These are phyloP conservation scores for Agaricus blazei DNA, from an alignment of 768 basidiomycete species.

Conservation along the genomic window DNA sequence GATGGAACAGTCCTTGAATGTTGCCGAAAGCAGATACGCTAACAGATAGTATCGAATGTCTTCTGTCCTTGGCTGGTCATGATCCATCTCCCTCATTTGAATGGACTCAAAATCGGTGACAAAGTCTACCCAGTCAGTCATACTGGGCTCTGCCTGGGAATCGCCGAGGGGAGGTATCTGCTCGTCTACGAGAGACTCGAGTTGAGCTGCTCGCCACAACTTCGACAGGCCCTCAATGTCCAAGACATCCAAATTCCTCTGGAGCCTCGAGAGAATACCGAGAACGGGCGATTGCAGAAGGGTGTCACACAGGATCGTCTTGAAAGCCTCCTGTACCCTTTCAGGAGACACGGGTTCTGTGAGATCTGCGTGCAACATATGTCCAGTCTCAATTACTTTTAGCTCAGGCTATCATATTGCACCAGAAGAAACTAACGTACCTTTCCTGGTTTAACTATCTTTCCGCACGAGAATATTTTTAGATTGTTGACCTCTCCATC, in stretches of 20 bases:
- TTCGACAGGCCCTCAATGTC: slow-evolving; percentile 79
- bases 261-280: slow-evolving; percentile 49
- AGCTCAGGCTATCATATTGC: background rate
- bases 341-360: slow-evolving; percentile 11
- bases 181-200: slow-evolving; percentile 14
- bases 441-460: slow-evolving; percentile 49
- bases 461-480: slow-evolving; percentile 70
- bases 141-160: slow-evolving; percentile 43
- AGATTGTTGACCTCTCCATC: slow-evolving; percentile 75
- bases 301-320: slow-evolving; percentile 39
- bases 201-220: slow-evolving; percentile 32
- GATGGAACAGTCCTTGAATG: slow-evolving; percentile 94
- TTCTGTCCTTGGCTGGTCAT: slow-evolving; percentile 31
- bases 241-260: slow-evolving; percentile 72
- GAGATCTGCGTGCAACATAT: slow-evolving; percentile 20
- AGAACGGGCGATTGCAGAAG: slow-evolving; percentile 52
- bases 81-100: slow-evolving; percentile 24
- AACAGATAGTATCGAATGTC: slow-evolving; percentile 60
- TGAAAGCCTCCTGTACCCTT: slow-evolving; percentile 46
- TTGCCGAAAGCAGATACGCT: slow-evolving; percentile 83
- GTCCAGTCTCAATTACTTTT: slow-evolving; percentile 18
- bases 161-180: slow-evolving; percentile 25
- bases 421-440: slow-evolving; percentile 26
- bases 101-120: slow-evolving; percentile 44
- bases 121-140: slow-evolving; percentile 65